phyloP scores from a whole-genome alignment of 2,329 filamentous ascomycete species.

The Pseudogymnoascus sp. region DNA sequence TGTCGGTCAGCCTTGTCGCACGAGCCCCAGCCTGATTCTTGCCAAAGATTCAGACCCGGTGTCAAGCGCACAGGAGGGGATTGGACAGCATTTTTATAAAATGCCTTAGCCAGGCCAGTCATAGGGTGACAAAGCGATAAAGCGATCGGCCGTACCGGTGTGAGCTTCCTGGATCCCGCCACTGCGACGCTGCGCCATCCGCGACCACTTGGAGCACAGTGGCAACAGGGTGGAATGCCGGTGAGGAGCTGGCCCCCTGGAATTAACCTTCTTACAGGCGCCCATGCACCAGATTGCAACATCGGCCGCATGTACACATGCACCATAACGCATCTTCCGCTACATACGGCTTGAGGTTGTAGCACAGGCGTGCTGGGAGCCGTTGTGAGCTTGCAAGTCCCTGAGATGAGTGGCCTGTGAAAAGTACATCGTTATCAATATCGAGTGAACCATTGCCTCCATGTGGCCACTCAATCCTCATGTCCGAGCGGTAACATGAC shows the following conservation, averaged over 20 bases:
- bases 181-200: background rate
- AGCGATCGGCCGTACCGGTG: background rate
- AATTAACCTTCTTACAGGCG: background rate
- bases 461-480: background rate
- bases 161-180: background rate
- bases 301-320: background rate
- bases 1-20: background rate
- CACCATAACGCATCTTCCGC: background rate
- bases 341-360: background rate
- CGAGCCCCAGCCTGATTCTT: background rate
- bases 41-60: background rate
- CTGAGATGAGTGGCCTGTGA: background rate
- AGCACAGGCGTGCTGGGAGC: background rate
- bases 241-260: background rate
- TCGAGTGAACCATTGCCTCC: background rate
- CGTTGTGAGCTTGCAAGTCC: background rate
- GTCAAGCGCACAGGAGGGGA: background rate
- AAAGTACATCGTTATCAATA: background rate
- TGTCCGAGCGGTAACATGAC: background rate
- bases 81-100: background rate
- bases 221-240: background rate
- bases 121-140: background rate
- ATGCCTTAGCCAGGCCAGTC: background rate
- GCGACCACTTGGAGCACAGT: background rate
- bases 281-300: background rate